These are phyloP conservation scores for Phytopythium chamaehyphon DNA, from an alignment of 352 stramenopile genomes.

Conservation along the genomic window DNA sequence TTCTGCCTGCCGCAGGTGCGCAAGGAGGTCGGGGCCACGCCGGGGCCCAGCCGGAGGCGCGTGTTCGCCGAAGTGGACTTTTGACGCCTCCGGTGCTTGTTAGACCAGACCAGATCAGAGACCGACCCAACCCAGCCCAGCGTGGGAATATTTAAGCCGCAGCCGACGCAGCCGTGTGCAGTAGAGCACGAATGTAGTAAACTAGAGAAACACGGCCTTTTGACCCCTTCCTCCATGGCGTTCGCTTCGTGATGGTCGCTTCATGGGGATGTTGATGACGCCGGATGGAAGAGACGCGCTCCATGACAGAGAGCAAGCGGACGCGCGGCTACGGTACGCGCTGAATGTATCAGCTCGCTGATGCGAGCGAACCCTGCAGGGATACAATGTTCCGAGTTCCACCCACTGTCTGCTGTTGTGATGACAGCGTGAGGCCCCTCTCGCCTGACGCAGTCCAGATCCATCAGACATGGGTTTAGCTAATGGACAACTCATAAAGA, in stretches of 20 bases:
- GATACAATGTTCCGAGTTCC: too few species aligned
- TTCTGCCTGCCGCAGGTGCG: slow-evolving; percentile 36
- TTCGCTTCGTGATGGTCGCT: too few species aligned
- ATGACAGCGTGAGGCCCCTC: too few species aligned
- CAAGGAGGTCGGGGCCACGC: slow-evolving; percentile 31
- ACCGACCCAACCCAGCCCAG: too few species aligned
- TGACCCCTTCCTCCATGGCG: too few species aligned
- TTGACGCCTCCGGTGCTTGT: slow-evolving; percentile 10
- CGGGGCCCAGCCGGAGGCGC: slow-evolving; percentile 45
- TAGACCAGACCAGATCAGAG: neutral
- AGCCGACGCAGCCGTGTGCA: neutral
- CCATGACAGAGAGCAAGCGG: neutral
- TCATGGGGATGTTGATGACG: neutral
- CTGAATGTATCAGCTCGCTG: neutral
- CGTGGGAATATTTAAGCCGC: neutral
- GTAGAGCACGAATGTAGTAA: neutral
- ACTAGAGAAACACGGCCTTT: neutral
- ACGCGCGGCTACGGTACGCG: slow-evolving; percentile 1
- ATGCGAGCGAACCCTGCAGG: neutral
- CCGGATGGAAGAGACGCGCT: neutral
- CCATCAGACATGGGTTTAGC: too few species aligned
- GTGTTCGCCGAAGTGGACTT: slow-evolving; percentile 84
- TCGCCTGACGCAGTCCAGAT: too few species aligned
- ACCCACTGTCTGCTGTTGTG: too few species aligned
- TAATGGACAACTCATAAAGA: too few species aligned